These are phyloP conservation scores for Ascochyta pisi DNA, from an alignment of 2,329 filamentous ascomycete genomes.

Conservation along the genomic window DNA sequence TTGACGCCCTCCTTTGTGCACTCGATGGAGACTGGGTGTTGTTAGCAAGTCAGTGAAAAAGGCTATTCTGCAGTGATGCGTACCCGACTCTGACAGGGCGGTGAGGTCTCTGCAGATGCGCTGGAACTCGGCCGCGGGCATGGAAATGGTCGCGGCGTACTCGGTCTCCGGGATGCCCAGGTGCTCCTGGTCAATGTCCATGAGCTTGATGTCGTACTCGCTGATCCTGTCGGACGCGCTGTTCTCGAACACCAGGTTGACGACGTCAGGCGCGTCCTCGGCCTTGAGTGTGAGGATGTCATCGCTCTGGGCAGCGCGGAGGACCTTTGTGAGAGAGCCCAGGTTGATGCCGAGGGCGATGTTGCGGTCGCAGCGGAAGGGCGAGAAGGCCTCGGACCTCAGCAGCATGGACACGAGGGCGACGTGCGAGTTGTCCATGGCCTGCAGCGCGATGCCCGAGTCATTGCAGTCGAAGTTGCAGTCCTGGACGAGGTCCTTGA, in stretches of 20 bases:
- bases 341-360: constrained; percentile 98
- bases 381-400: constrained; percentile 91
- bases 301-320: constrained; percentile 91
- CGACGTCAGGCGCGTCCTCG: constrained; percentile 92
- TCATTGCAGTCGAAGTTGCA: constrained; percentile 99
- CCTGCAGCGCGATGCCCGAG: constrained; percentile 95
- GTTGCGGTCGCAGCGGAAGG: constrained; percentile 98
- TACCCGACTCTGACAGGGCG: constrained; percentile 94
- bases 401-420: constrained; percentile 99
- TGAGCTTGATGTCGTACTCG: constrained; percentile 99
- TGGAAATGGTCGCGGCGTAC: constrained; percentile 86
- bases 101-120: constrained; percentile 93
- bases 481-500: constrained; percentile 99
- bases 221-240: constrained; percentile 85
- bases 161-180: constrained; percentile 99
- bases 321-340: constrained; percentile 93
- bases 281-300: constrained; percentile 97
- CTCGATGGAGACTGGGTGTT: constrained; percentile 82
- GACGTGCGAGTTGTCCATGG: constrained; percentile 99
- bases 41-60: neutral
- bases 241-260: constrained; percentile 96
- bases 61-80: constrained; percentile 38
- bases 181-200: constrained; percentile 99
- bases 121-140: constrained; percentile 90
- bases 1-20: constrained; percentile 97